phyloP scores from a whole-genome alignment of 768 basidiomycete species.

The Lactarius indigo region DNA sequence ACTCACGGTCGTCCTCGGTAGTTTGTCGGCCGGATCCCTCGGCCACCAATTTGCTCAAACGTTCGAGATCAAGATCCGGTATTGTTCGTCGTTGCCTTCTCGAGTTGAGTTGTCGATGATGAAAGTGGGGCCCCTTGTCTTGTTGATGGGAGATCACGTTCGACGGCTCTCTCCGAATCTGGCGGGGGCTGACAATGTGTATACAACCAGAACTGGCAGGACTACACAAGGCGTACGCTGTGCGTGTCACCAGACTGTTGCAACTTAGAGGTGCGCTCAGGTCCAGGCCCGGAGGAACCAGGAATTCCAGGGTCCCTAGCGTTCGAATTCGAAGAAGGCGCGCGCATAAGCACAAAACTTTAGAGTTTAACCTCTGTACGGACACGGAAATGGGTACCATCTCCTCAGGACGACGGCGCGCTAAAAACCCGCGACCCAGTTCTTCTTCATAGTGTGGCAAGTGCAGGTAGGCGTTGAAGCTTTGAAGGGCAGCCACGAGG shows the following conservation, averaged over 20 bases:
- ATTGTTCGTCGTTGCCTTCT: background rate
- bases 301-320: background rate
- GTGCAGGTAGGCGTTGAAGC: background rate
- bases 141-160: background rate
- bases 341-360: background rate
- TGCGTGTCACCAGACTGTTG: background rate
- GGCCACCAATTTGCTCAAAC: background rate
- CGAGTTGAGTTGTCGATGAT: background rate
- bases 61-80: background rate
- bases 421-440: background rate
- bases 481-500: background rate
- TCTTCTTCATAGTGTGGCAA: background rate
- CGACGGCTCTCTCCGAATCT: background rate
- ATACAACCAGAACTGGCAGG: background rate
- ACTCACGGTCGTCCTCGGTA: background rate
- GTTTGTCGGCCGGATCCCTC: background rate
- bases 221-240: background rate
- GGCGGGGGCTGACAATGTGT: background rate
- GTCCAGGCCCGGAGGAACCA: background rate
- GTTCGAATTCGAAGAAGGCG: slow-evolving; percentile 1
- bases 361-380: slow-evolving; percentile 18
- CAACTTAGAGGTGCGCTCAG: background rate
- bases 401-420: background rate
- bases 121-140: background rate
- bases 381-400: background rate